Percentiles rank a stretch among this genome's conserved stretches.
Evolutionary conservation across 208 protist species (phyloP).

Genomic region (Giardia muris): DNA sequence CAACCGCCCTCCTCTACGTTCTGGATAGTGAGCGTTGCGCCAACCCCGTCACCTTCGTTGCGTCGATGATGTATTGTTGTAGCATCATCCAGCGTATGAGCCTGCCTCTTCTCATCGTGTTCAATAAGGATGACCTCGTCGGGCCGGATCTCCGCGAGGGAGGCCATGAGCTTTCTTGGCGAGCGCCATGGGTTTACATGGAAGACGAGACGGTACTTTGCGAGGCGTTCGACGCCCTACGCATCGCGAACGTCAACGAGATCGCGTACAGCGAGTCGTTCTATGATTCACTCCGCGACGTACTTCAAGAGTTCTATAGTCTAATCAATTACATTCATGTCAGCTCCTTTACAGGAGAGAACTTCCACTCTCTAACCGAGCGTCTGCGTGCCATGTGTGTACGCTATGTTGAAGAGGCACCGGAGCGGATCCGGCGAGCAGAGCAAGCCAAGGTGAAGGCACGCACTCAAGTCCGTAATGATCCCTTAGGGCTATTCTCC

Average conservation of each 20-base stretch:
- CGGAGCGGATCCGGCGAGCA: too few species aligned
- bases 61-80: constrained; percentile 93
- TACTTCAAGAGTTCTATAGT: not conserved
- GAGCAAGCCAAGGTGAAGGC: too few species aligned
- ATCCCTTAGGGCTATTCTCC: too few species aligned
- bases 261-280: constrained; percentile 13
- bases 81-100: constrained; percentile 87
- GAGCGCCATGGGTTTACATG: not conserved
- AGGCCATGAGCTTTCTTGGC: not conserved
- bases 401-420: not conserved
- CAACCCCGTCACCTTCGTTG: constrained; percentile 85
- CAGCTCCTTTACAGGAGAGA: not conserved
- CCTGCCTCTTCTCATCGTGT: constrained; percentile 83
- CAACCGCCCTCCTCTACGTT: constrained; percentile 81
- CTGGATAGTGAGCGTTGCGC: constrained; percentile 76
- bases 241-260: not conserved
- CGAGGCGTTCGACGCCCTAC: not conserved
- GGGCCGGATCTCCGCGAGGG: not conserved
- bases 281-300: not conserved
- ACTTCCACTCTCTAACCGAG: not conserved
- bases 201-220: not conserved
- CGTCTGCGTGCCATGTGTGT: not conserved
- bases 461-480: too few species aligned
- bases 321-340: not conserved
- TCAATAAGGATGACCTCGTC: constrained; percentile 85